Base-by-base conservation (phyloP, 768 basidiomycete genomes). In the Baorangia bicolor region DNA sequence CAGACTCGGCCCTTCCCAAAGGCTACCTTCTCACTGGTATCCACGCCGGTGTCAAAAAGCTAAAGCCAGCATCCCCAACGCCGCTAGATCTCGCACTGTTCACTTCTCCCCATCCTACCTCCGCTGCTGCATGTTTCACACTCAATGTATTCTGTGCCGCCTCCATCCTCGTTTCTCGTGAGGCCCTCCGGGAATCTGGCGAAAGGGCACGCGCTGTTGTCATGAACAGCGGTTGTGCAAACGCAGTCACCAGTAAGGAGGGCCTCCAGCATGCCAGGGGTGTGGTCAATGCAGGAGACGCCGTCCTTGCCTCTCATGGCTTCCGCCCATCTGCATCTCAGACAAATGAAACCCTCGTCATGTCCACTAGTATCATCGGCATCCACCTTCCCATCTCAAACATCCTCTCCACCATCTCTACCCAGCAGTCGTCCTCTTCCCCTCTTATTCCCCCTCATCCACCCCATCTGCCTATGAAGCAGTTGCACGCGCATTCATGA, bases 341-440 rank as follows among this genome's bases (percentile, higher is more conserved):
- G 13, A 43, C 60, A 9, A 72, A 77, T 58, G 80, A 85, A 59
- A 92, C 93, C 0, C 83, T 99, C 28, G 94, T 99, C 67, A 94
- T 99, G 94, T 94, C 92, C 13, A 98, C 97, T 0, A 97, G 97
- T 31, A 97, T 98, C 53, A 99, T 99, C 58, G 96, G 97, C 1
- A 92, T 98, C 68, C 82, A 81, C 55, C 84, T 99, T n/a, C 95
- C 96, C 59, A 95, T 97, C 55, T 69, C 81, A 14, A 86, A 86
- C 57, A 89, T 99, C 70, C 69, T 92, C n/a, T 59, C 78, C 4
- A 86, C 85, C 51, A 90, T 98, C 61, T 76, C 78, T 7, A 75
- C 82, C 1, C 78, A 81, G 50, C 56, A 63, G 9, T 64, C 65
- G 3, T 42, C 69, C 4, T 51, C 34, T 25, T 60, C 60, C 1